These are phyloP conservation scores for Nicotiana knightiana DNA, from an alignment of 257 asterid species.

Conservation along the genomic window DNA sequence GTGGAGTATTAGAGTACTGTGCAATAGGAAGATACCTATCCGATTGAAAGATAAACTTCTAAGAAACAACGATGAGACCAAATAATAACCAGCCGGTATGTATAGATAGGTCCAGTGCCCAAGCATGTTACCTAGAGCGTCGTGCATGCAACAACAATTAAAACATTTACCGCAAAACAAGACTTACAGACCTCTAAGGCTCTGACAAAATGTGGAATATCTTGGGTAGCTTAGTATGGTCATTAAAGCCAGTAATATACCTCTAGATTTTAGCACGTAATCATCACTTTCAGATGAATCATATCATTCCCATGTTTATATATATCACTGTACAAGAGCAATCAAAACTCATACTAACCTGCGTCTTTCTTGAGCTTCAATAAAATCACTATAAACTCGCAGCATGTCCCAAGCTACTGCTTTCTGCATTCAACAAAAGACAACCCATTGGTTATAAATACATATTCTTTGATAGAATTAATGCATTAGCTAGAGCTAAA, in stretches of 20 bases:
- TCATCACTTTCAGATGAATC: constrained; percentile 4
- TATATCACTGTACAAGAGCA: neutral
- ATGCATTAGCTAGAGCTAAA: neutral
- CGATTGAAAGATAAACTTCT: neutral
- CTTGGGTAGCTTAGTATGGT: neutral
- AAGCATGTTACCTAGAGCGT: constrained; percentile 3
- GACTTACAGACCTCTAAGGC: neutral
- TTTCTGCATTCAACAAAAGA: constrained; percentile 38
- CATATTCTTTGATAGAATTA: neutral
- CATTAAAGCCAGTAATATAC: neutral
- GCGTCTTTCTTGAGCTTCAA: constrained; percentile 83
- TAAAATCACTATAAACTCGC: constrained; percentile 72
- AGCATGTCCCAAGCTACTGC: constrained; percentile 99
- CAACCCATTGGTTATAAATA: constrained; percentile 1
- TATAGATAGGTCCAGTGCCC: neutral
- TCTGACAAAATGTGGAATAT: neutral
- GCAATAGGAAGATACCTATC: neutral
- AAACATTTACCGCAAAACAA: neutral
- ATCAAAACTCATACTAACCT: constrained; percentile 37
- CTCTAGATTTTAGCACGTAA: neutral
- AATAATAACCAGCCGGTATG: neutral
- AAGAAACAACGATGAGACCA: neutral
- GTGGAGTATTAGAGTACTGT: neutral
- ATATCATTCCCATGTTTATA: neutral
- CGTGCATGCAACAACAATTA: neutral